Conservation (phyloP, 495 filamentous ascomycete species). For the Penicillium nucicola region DNA sequence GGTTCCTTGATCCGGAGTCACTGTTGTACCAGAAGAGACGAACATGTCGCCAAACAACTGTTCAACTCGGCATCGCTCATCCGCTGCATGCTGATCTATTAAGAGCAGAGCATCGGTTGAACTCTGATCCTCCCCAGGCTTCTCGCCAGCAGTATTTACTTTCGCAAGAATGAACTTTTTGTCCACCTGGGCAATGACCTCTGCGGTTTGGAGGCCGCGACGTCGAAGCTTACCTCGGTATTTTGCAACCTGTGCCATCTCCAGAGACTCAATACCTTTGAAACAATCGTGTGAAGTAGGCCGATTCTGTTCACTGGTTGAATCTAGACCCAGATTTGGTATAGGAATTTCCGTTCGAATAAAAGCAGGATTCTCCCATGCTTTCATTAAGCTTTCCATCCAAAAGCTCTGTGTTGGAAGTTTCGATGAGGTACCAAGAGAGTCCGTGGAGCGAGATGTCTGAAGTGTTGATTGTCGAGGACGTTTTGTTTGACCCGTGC, state of each 20-base stretch:
- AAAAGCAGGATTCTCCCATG: conserved; percentile 66
- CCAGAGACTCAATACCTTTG: conserved; percentile 10
- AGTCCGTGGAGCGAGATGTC: neutral
- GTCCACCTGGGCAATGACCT: conserved; percentile 80
- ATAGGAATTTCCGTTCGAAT: conserved; percentile 50
- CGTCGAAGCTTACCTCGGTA: conserved; percentile 63
- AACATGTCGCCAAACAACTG: conserved; percentile 52
- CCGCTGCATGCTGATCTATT: conserved; percentile 93
- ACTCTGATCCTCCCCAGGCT: neutral
- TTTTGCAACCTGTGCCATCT: conserved; percentile 19
- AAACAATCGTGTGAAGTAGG: conserved; percentile 3
- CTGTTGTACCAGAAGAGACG: neutral
- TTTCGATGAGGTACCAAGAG: neutral
- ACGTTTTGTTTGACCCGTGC: conserved; percentile 56
- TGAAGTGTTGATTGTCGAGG: neutral
- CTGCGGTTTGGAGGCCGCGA: conserved; percentile 55
- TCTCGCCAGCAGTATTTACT: conserved; percentile 23
- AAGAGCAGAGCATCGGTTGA: conserved; percentile 55
- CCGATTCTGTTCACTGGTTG: neutral
- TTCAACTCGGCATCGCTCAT: conserved; percentile 84
- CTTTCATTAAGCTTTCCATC: conserved; percentile 33
- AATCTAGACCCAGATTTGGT: conserved; percentile 23
- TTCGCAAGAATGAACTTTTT: conserved; percentile 82
- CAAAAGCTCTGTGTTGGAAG: conserved; percentile 24
- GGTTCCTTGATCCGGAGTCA: neutral